phyloP scores from a whole-genome alignment of 768 basidiomycete genomes.

The Lactarius quietus region DNA sequence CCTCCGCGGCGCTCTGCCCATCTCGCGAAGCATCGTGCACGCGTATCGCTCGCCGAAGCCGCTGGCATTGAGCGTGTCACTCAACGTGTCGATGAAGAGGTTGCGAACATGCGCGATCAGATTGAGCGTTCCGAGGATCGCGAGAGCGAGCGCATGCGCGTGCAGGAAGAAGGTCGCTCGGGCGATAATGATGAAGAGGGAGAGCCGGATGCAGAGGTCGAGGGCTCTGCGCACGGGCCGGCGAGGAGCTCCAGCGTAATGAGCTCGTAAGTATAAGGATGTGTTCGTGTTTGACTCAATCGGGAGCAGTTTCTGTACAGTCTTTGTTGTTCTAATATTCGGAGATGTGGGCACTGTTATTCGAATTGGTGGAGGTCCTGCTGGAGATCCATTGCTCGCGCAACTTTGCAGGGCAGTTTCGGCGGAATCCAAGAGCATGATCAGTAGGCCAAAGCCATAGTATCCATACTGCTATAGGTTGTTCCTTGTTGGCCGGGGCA shows the following conservation, averaged over 20 bases:
- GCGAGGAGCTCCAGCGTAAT: constrained; percentile 19
- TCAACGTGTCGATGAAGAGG: constrained; percentile 80
- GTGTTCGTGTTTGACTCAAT: neutral
- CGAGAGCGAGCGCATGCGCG: constrained; percentile 25
- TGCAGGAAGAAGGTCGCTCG: constrained; percentile 19
- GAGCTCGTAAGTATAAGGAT: constrained; percentile 13
- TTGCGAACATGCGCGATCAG: constrained; percentile 76
- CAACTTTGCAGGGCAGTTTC: neutral
- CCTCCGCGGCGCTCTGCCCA: constrained; percentile 79
- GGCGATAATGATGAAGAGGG: constrained; percentile 19
- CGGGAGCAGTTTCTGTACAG: neutral
- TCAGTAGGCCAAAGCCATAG: neutral
- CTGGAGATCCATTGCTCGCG: neutral
- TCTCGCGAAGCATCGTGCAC: constrained; percentile 73
- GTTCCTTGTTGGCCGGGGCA: neutral
- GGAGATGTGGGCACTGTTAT: constrained; percentile 5
- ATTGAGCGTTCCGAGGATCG: constrained; percentile 63
- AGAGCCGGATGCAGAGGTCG: constrained; percentile 21
- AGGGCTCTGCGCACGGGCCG: constrained; percentile 20
- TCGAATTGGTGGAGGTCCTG: neutral
- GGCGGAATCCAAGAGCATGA: neutral
- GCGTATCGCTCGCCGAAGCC: constrained; percentile 83
- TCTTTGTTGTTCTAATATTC: neutral
- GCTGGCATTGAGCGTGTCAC: constrained; percentile 84
- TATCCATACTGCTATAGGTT: neutral